These are phyloP conservation scores for Viola pubescens DNA, from an alignment of 441 rosid species.

Conservation along the genomic window DNA sequence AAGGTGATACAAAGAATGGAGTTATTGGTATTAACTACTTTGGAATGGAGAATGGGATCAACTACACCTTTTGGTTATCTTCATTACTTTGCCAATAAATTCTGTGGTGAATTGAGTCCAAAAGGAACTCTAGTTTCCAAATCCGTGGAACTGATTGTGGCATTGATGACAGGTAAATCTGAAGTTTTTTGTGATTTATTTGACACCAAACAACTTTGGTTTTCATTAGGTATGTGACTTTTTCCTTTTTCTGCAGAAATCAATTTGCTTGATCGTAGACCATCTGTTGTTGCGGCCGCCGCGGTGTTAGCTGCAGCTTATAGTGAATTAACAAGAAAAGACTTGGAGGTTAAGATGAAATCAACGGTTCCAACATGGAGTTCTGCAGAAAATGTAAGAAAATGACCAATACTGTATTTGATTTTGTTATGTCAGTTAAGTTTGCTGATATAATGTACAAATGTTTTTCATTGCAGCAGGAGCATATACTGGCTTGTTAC, in stretches of 20 bases:
- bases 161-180: slow-evolving; percentile 44
- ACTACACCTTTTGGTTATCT: slow-evolving; percentile 74
- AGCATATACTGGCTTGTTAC: slow-evolving; percentile 52
- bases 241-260: slow-evolving; percentile 34
- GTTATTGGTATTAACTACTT: slow-evolving; percentile 49
- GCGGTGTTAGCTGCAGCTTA: slow-evolving; percentile 55
- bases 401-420: not conserved
- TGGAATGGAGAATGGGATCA: slow-evolving; percentile 69
- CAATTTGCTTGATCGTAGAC: slow-evolving; percentile 50
- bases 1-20: slow-evolving; percentile 62
- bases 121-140: slow-evolving; percentile 31
- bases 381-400: slow-evolving; percentile 47
- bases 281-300: slow-evolving; percentile 67
- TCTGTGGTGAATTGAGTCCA: slow-evolving; percentile 32
- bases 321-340: slow-evolving; percentile 41
- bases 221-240: not conserved
- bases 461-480: slow-evolving; percentile 39
- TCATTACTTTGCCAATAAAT: slow-evolving; percentile 44
- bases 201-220: too few species aligned
- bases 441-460: slow-evolving; percentile 11
- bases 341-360: slow-evolving; percentile 40
- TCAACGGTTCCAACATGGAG: slow-evolving; percentile 39
- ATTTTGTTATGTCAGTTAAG: not conserved
- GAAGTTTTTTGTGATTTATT: too few species aligned
- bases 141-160: slow-evolving; percentile 39